A percentile compares a stretch with the other conserved stretches of the same genome.
Conservation (phyloP, 306 rosid genomes). For the Arachis hypogaea region DNA sequence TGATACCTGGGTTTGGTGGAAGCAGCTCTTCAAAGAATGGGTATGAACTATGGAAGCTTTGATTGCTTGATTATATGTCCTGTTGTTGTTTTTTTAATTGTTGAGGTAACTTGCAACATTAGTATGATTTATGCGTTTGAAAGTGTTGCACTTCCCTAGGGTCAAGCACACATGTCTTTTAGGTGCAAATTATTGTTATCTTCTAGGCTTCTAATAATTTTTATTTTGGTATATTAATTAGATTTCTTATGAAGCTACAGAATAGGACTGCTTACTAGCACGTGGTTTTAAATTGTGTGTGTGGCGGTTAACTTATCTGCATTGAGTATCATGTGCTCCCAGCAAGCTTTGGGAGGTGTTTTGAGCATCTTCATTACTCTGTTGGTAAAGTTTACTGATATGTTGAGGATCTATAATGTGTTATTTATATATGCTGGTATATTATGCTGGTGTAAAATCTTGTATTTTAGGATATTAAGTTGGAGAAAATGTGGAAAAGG, state of each 20-base stretch:
- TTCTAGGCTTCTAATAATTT: neutral
- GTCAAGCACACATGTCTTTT: neutral
- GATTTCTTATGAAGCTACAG: neutral
- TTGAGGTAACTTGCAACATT: neutral
- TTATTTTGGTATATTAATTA: neutral
- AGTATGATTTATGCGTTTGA: neutral
- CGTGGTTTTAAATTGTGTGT: neutral
- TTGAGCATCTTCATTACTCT: neutral
- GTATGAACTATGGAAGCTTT: constrained; percentile 42
- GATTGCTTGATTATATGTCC: neutral
- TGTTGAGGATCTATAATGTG: neutral
- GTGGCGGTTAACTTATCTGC: neutral
- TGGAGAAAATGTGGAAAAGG: neutral
- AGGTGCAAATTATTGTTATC: neutral
- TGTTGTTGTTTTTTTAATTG: neutral
- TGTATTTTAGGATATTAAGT: neutral
- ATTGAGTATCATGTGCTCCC: constrained; percentile 5
- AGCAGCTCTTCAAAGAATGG: constrained; percentile 51
- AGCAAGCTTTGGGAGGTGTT: constrained; percentile 1
- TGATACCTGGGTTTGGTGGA: constrained; percentile 79
- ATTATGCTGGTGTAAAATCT: constrained; percentile 9
- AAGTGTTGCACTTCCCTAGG: neutral
- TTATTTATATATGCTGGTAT: constrained; percentile 7
- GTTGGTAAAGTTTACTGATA: neutral
- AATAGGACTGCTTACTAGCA: constrained; percentile 2